Base-by-base conservation (phyloP, 202 grass and related monocot genomes). In the Carex sylvatica region DNA sequence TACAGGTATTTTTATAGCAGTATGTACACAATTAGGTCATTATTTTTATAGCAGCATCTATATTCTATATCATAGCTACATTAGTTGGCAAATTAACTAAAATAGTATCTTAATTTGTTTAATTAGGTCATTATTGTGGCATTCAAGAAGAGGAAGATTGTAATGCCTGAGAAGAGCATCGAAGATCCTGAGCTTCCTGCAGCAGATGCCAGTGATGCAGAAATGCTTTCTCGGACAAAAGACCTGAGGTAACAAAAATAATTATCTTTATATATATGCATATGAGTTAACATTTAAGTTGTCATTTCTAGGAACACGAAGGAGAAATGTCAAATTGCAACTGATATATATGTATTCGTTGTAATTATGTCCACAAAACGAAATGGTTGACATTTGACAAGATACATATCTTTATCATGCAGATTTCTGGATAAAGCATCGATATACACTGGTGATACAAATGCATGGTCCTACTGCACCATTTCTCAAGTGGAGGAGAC, bases 391-490 rank as follows among this genome's bases (percentile, higher is more conserved):
- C 8, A 40, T 40, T 16, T 67, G 6, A 38, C 44, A 20, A 22
- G 4, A 15, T 52, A 58, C 40, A 35, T 44, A 9, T 80, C 26
- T 76, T n/a, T 19, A 78, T 72, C 4, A 68, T 16, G 70, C 26
- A 97, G 91, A 75, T 91, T 93, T 69, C 91, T 97, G 0, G 65
- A 97, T 46, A 93, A 90, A 86, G 94, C 89, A 40, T 91, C 82
- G 20, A 87, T 97, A 49, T 61, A 81, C 65, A 80, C n/a, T 64
- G 94, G 81, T 6, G 78, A 90, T 49, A 61, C 80, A 28, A 83
- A 83, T 46, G 23, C 79, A 23, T 97, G 94, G 94, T 87, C 75
- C 4, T 55, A 83, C 31, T 97, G 91, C 82, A 85, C 49, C 70
- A 65, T 19, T 9, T 78, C 59, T 2, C 92, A 97, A 70, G 94